Percentiles rank a stretch among this genome's conserved stretches.
These are phyloP conservation scores for Pseudocercospora vitis DNA, from an alignment of 2,329 filamentous ascomycete genomes.

Conservation along the genomic window DNA sequence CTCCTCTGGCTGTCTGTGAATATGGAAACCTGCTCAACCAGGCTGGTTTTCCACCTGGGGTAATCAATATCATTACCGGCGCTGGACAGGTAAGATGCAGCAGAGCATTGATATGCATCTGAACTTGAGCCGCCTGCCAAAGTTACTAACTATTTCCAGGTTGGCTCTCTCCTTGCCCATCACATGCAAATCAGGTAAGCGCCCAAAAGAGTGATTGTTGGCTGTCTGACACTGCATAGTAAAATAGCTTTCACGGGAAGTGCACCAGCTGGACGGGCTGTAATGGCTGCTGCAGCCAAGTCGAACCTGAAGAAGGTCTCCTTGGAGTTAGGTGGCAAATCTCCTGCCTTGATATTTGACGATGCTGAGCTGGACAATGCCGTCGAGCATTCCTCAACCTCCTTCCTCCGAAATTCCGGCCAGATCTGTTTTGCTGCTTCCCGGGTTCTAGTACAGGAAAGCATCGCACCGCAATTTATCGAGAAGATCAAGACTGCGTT, in stretches of 20 bases:
- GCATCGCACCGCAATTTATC: conserved; percentile 49
- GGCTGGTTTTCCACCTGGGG: conserved; percentile 47
- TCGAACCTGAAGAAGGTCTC: conserved; percentile 25
- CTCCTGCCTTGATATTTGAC: conserved; percentile 33
- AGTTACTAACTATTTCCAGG: background rate
- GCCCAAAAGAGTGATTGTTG: too few species aligned
- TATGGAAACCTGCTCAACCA: conserved; percentile 48
- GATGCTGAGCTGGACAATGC: conserved; percentile 32
- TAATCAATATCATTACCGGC: conserved; percentile 44
- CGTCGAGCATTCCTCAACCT: conserved; percentile 15
- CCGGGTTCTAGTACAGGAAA: conserved; percentile 36
- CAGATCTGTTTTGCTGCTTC: conserved; percentile 34
- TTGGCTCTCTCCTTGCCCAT: conserved; percentile 60
- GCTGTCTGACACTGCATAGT: too few species aligned
- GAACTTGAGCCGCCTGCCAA: conserved; percentile 41
- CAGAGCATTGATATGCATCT: background rate
- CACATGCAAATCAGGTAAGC: conserved; percentile 66
- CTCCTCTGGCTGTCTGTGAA: conserved; percentile 55
- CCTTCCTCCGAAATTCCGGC: conserved; percentile 19
- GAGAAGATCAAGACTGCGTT: conserved; percentile 40
- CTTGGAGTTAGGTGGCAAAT: conserved; percentile 34
- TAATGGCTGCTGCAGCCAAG: conserved; percentile 31
- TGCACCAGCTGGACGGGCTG: conserved; percentile 62
- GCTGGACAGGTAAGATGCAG: conserved; percentile 49
- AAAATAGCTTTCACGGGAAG: conserved; percentile 78